These are phyloP conservation scores for Tricholomella constricta DNA, from an alignment of 768 basidiomycete species.

Conservation along the genomic window DNA sequence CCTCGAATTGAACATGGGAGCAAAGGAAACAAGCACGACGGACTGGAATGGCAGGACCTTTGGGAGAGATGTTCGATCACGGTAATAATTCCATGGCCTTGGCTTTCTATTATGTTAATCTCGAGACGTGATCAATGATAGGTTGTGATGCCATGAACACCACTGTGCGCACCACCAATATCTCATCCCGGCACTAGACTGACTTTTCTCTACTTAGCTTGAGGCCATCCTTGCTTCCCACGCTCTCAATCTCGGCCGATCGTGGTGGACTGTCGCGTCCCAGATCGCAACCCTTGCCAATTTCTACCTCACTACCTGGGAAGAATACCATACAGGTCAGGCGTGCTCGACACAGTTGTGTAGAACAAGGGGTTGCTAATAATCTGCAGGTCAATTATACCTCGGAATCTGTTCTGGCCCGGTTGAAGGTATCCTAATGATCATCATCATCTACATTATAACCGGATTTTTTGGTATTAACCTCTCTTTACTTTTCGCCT, in stretches of 20 bases:
- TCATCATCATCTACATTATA: constrained; percentile 73
- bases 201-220: constrained; percentile 53
- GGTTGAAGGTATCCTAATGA: constrained; percentile 92
- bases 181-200: background rate
- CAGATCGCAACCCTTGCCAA: constrained; percentile 76
- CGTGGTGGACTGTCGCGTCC: constrained; percentile 96
- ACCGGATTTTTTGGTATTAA: constrained; percentile 70
- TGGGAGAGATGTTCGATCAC: constrained; percentile 99
- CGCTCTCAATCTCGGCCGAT: constrained; percentile 88
- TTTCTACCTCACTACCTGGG: constrained; percentile 85
- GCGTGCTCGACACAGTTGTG: background rate
- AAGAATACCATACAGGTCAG: constrained; percentile 83
- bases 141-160: constrained; percentile 95
- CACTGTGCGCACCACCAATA: constrained; percentile 51
- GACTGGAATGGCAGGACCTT: constrained; percentile 96
- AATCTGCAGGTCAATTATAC: constrained; percentile 73
- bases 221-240: constrained; percentile 82
- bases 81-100: constrained; percentile 45
- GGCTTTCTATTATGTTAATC: background rate
- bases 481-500: constrained; percentile 15
- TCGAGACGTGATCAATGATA: constrained; percentile 25
- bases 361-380: background rate
- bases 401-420: constrained; percentile 94
- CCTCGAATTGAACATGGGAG: constrained; percentile 5
- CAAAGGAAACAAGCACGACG: constrained; percentile 90